Conservation (phyloP, 176 grass and related monocot genomes). For the Rhynchospora tenuis region DNA sequence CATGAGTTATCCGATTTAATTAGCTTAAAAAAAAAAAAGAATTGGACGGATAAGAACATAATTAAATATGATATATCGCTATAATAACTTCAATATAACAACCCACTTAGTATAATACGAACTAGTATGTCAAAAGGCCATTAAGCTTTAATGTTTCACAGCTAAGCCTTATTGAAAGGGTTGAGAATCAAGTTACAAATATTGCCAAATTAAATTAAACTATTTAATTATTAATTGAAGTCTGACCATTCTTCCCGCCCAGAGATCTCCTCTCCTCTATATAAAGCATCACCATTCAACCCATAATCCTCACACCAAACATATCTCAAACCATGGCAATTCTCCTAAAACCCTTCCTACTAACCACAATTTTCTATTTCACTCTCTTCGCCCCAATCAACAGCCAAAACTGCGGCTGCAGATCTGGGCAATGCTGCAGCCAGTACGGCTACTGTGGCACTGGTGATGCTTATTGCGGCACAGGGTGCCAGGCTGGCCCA, state of each 20-base stretch:
- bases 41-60: too few relatives aligned
- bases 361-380: conserved; percentile 19
- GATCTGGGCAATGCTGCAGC: conserved; percentile 20
- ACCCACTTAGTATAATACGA: too few relatives aligned
- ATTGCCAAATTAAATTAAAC: not conserved
- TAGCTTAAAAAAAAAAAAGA: too few relatives aligned
- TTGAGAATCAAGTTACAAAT: too few relatives aligned
- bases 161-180: too few relatives aligned
- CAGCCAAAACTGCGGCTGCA: not conserved
- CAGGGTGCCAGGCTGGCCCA: conserved; percentile 29
- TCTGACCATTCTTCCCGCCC: not conserved
- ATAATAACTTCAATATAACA: too few relatives aligned
- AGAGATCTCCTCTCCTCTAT: not conserved
- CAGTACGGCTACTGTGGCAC: conserved; percentile 25
- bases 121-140: too few relatives aligned
- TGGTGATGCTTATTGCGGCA: not conserved
- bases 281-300: conserved; percentile 4
- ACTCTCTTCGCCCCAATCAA: not conserved
- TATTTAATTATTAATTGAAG: too few relatives aligned
- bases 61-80: too few relatives aligned
- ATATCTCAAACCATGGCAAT: conserved; percentile 6
- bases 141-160: too few relatives aligned
- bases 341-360: not conserved
- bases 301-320: not conserved
- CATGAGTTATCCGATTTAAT: too few relatives aligned